Base-by-base conservation (phyloP, 1,284 basidiomycete genomes). In the Anthracocystis panici-leucophaei region DNA sequence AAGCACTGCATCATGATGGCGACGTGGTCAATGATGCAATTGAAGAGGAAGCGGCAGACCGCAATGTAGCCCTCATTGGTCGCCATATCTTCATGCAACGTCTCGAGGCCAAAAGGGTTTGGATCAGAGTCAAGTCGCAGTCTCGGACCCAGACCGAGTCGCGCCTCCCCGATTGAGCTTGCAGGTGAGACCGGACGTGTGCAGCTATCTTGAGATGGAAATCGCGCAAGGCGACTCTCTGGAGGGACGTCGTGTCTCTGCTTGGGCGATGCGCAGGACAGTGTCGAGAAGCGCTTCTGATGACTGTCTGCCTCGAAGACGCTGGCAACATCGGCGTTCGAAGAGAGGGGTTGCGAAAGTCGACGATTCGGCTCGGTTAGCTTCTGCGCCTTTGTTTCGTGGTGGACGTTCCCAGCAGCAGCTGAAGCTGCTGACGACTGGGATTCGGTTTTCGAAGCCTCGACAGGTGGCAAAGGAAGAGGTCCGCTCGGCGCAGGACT, bases 11-110 rank as follows among this genome's bases (percentile, higher is more conserved):
- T 25, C 41, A 57, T 58, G 8, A 74, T 44, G 20, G 59, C 54
- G 6, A 55, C 42, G 18, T 74, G 71, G 41, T 74, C 71, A 42
- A 69, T 62, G 49, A 69, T 51, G 56, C 71, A 74, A 18, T 69
- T 64, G 62, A 69, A 64, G 0, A 74, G 58, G 27, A 74, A 74
- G 12, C 57, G 44, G 21, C 71, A 69, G 9, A 74, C 54, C 2
- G 65, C 60, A 8, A 38, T 29, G 41, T 74, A 69, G 18, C 65
- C 65, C n/a, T 69, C 71, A 41, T 60, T 42, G 6, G 49, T 57
- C 3, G 55, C 57, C 3, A 74, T 35, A 2, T 59, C 62, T 8
- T 62, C 63, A n/a, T 71, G 68, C 23, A 65, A 27, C 0, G 40
- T 51, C 7, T 40, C 48, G 40, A 48, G 27, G 8, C 48, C 57